Conservation (phyloP, 345 rosid species). For the Lepidium africanum region DNA sequence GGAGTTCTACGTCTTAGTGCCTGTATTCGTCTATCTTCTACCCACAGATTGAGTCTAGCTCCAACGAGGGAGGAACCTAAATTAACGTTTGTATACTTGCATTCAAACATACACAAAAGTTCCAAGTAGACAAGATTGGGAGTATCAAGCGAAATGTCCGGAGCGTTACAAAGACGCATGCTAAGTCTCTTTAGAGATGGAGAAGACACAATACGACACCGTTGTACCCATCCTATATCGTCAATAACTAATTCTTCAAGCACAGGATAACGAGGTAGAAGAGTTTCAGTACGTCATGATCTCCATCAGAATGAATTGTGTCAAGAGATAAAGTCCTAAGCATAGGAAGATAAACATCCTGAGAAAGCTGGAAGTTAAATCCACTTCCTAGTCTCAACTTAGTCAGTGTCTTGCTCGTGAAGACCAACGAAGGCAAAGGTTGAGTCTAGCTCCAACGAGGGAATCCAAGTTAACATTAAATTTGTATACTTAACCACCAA, state of each 20-base stretch:
- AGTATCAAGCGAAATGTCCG: background rate
- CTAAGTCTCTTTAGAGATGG: background rate
- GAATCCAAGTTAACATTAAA: background rate
- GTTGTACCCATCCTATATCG: background rate
- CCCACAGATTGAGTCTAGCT: background rate
- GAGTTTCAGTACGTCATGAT: background rate
- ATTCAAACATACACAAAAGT: background rate
- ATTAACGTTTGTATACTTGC: background rate
- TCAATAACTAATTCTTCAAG: constrained; percentile 1
- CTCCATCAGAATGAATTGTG: background rate
- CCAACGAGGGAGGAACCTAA: background rate
- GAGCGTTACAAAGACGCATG: background rate
- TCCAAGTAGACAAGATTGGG: constrained; percentile 7
- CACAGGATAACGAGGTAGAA: background rate
- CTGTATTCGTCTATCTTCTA: background rate
- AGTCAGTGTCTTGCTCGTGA: background rate
- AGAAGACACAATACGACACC: background rate
- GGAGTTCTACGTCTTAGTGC: background rate
- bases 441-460: background rate
- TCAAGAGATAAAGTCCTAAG: background rate
- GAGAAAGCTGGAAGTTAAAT: background rate
- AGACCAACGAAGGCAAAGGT: background rate
- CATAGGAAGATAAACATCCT: background rate
- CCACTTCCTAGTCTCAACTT: background rate
- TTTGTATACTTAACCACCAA: background rate